A percentile compares a stretch with the other conserved stretches of the same genome.
These are phyloP conservation scores for Cetradonia linearis DNA, from an alignment of 495 filamentous ascomycete species.

Conservation along the genomic window DNA sequence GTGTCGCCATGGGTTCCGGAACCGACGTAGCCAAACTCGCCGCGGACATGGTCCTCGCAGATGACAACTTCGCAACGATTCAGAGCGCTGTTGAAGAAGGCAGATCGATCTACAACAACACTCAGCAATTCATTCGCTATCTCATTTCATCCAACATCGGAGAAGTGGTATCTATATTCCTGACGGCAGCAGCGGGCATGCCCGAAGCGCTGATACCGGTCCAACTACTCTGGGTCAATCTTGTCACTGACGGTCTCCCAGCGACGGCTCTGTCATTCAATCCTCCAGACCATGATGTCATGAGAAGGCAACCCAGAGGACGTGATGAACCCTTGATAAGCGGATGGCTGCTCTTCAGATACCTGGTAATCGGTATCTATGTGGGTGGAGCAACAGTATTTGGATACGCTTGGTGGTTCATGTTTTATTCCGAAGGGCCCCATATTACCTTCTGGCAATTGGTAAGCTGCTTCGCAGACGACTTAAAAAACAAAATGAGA, in stretches of 20 bases:
- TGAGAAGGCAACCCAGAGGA: conserved; percentile 81
- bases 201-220: conserved; percentile 96
- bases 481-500: not conserved
- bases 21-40: conserved; percentile 96
- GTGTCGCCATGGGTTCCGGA: conserved; percentile 97
- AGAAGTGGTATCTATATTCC: conserved; percentile 98
- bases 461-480: conserved; percentile 32
- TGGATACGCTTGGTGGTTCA: conserved; percentile 99
- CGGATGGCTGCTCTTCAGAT: conserved; percentile 95
- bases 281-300: conserved; percentile 92
- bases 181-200: conserved; percentile 95
- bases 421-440: conserved; percentile 87
- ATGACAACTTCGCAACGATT: conserved; percentile 99
- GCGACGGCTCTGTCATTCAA: conserved; percentile 97
- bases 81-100: conserved; percentile 94
- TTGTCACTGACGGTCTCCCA: conserved; percentile 95
- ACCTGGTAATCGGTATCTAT: conserved; percentile 91
- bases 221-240: conserved; percentile 96
- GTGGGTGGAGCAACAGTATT: conserved; percentile 92
- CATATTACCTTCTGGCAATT: conserved; percentile 90
- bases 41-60: conserved; percentile 96
- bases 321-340: conserved; percentile 85
- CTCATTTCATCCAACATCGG: conserved; percentile 98
- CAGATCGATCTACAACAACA: conserved; percentile 98
- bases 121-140: conserved; percentile 98